Evolutionary conservation across 2,329 filamentous ascomycete species (phyloP), one percentile per base, ranked within the genome.

Genomic region (Ilyonectria mors-panacis): DNA sequence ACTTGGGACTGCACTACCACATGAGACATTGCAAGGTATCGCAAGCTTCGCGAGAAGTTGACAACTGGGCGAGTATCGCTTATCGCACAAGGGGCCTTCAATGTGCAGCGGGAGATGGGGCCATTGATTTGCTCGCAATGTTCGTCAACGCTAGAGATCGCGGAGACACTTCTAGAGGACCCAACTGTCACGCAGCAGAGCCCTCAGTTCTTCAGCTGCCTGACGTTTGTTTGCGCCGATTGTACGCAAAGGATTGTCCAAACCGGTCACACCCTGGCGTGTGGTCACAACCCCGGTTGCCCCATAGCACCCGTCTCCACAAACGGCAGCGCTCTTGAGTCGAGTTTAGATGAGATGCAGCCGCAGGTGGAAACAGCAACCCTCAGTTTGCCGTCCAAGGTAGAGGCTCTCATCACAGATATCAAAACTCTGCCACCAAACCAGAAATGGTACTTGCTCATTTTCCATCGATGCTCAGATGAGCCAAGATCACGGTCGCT

Each of bases 1-100:
- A 85, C 45, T 76, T 85, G 1, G 84, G 85, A 0, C 62, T 82
- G 0, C 68, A 77, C 9, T 84, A 84, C 48, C 71, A 75, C 13
- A n/a, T n/a, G n/a, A n/a, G n/a, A n/a, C n/a, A n/a, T n/a, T n/a
- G n/a, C n/a, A n/a, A n/a, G n/a, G n/a, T n/a, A n/a, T n/a, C n/a
- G n/a, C n/a, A n/a, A n/a, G n/a, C n/a, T n/a, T n/a, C n/a, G n/a
- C n/a, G n/a, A n/a, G n/a, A n/a, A n/a, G n/a, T n/a, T n/a, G n/a
- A n/a, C n/a, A n/a, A n/a, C n/a, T n/a, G n/a, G n/a, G n/a, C n/a
- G n/a, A n/a, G n/a, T n/a, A n/a, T n/a, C n/a, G n/a, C n/a, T n/a
- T 1, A 6, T 26, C 4, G 23, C 45, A 17, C 45, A 48, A 12
- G 9, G 17, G 17, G 15, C 45, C 2, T 28, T 28, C 23, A 48